phyloP scores from a whole-genome alignment of 768 basidiomycete species.

The Cyclocybe aegerita region DNA sequence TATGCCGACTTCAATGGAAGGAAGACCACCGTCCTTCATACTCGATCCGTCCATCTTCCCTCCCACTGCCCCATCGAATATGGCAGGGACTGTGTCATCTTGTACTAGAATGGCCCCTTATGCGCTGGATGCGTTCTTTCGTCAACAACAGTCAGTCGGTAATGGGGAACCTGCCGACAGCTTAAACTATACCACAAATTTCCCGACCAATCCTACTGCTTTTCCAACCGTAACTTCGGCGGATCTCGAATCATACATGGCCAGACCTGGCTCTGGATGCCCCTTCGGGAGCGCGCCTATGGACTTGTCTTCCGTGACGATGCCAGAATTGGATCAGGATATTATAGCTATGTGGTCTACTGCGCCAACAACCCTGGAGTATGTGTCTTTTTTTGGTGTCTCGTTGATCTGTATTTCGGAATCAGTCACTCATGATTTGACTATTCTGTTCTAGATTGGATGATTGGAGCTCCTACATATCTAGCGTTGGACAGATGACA shows the following conservation, averaged over 20 bases:
- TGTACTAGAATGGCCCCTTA: too few relatives aligned
- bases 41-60: slow-evolving; percentile 3
- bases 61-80: slow-evolving; percentile 1
- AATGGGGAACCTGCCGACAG: too few relatives aligned
- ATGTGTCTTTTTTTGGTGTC: slow-evolving; percentile 18
- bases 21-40: too few relatives aligned
- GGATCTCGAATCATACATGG: neutral
- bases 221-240: too few relatives aligned
- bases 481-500: slow-evolving; percentile 32
- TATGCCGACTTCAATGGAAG: too few relatives aligned
- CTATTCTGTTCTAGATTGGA: slow-evolving; percentile 27
- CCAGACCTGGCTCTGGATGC: neutral
- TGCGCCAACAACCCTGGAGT: slow-evolving; percentile 63
- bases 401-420: too few relatives aligned
- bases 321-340: slow-evolving; percentile 41
- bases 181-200: too few relatives aligned
- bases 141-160: too few relatives aligned
- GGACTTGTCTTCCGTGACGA: slow-evolving; percentile 11
- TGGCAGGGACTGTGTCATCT: neutral
- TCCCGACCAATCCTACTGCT: too few relatives aligned
- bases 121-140: too few relatives aligned
- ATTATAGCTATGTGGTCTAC: slow-evolving; percentile 63
- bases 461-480: slow-evolving; percentile 43
- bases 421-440: neutral
- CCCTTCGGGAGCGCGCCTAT: slow-evolving; percentile 1